phyloP scores from a whole-genome alignment of 2,329 filamentous ascomycete species.

The Aphanoascus verrucosus region DNA sequence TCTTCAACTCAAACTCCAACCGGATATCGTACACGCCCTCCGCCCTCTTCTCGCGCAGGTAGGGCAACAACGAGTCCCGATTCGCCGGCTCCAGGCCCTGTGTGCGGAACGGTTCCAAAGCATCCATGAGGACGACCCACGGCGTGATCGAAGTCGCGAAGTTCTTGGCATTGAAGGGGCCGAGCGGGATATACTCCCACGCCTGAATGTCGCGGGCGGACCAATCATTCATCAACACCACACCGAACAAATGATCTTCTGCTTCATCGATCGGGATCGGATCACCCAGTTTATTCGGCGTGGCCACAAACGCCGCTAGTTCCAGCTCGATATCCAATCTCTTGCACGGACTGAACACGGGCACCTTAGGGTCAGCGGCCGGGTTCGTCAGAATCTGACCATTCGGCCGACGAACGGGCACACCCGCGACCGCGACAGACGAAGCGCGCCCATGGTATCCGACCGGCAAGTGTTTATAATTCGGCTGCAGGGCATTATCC shows the following conservation, averaged over 20 bases:
- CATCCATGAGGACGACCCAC: constrained; percentile 69
- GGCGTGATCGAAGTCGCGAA: constrained; percentile 67
- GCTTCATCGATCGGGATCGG: constrained; percentile 54
- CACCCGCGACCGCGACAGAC: constrained; percentile 63
- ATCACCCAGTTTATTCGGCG: constrained; percentile 52
- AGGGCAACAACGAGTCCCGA: constrained; percentile 47
- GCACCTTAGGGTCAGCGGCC: constrained; percentile 49
- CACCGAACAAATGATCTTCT: constrained; percentile 62
- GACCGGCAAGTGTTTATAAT: constrained; percentile 71
- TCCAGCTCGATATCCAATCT: constrained; percentile 72
- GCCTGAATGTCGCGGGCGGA: constrained; percentile 70
- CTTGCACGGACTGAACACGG: constrained; percentile 52
- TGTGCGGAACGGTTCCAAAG: constrained; percentile 56
- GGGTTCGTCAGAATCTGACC: constrained; percentile 64
- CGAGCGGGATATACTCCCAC: constrained; percentile 75
- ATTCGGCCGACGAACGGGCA: constrained; percentile 58
- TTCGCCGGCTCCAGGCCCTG: constrained; percentile 44
- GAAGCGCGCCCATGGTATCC: constrained; percentile 72
- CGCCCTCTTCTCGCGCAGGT: constrained; percentile 51
- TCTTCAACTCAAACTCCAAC: constrained; percentile 50
- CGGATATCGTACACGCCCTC: constrained; percentile 58
- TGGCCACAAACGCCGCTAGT: constrained; percentile 62
- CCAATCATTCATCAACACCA: constrained; percentile 82
- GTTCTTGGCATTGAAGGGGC: constrained; percentile 76
- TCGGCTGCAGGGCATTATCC: constrained; percentile 63